phyloP scores from a whole-genome alignment of 805 yeast genomes.

The Barnettozyma sucrosica region DNA sequence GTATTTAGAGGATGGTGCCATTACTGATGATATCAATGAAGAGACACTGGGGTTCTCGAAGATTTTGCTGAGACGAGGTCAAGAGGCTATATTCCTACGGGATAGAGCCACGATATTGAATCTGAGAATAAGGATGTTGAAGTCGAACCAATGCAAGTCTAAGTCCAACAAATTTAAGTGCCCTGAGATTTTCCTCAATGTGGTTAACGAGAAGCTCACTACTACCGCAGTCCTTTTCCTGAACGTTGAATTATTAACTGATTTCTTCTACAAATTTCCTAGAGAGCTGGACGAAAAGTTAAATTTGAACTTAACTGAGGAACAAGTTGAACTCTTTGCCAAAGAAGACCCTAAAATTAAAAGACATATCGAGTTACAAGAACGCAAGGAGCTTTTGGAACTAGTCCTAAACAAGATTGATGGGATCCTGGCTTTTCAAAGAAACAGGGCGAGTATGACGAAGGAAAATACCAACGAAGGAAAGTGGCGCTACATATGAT shows the following conservation, averaged over 20 bases:
- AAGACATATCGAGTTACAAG: slow-evolving; percentile 88
- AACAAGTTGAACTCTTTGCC: slow-evolving; percentile 84
- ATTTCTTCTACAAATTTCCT: slow-evolving; percentile 94
- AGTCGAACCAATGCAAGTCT: slow-evolving; percentile 66
- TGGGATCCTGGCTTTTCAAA: slow-evolving; percentile 35
- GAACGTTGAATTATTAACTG: slow-evolving; percentile 90
- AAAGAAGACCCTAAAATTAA: slow-evolving; percentile 86
- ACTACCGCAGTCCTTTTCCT: slow-evolving; percentile 89
- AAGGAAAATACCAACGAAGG: slow-evolving; percentile 1
- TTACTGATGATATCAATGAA: slow-evolving; percentile 31
- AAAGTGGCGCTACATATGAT: slow-evolving; percentile 7
- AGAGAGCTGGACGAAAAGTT: slow-evolving; percentile 81
- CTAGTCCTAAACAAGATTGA: slow-evolving; percentile 82
- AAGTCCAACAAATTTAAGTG: slow-evolving; percentile 84
- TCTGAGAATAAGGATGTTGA: slow-evolving; percentile 71
- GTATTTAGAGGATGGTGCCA: slow-evolving; percentile 42
- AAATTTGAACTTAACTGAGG: slow-evolving; percentile 54
- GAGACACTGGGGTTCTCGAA: slow-evolving; percentile 85
- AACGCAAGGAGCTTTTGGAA: slow-evolving; percentile 83
- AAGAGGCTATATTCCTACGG: slow-evolving; percentile 72
- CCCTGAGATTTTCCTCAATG: slow-evolving; percentile 91
- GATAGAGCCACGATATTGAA: slow-evolving; percentile 66
- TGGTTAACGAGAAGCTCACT: slow-evolving; percentile 85
- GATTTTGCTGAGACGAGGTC: slow-evolving; percentile 68
- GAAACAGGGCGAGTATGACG: slow-evolving; percentile 17